A percentile compares a stretch with the other conserved stretches of the same genome.
These are phyloP conservation scores for Colletotrichum magnum DNA, from an alignment of 2,329 filamentous ascomycete genomes.

Conservation along the genomic window DNA sequence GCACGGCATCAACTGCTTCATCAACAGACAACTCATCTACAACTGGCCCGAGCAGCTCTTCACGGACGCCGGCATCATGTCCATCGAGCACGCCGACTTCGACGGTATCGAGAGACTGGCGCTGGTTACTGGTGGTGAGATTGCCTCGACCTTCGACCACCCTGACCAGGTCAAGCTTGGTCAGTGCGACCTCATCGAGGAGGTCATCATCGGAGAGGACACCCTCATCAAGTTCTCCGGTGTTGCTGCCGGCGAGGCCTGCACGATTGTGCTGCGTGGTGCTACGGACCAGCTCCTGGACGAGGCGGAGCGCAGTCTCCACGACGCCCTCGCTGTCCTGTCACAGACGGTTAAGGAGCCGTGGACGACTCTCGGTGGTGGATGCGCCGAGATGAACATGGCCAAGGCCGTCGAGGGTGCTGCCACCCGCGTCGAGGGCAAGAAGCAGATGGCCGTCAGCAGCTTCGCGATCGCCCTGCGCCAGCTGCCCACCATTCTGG, in stretches of 20 bases:
- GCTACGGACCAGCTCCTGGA: constrained; percentile 97
- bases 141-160: constrained; percentile 97
- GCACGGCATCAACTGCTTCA: constrained; percentile 99
- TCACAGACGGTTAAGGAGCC: constrained; percentile 97
- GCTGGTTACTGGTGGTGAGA: constrained; percentile 96
- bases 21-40: constrained; percentile 99
- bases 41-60: constrained; percentile 99
- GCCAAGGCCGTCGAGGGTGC: constrained; percentile 96
- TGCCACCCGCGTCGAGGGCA: constrained; percentile 94
- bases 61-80: constrained; percentile 96
- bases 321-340: constrained; percentile 95
- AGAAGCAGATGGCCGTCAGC: constrained; percentile 94
- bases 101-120: constrained; percentile 97
- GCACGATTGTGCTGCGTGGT: constrained; percentile 95
- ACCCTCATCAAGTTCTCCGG: constrained; percentile 98
- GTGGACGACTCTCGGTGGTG: constrained; percentile 92
- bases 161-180: constrained; percentile 97
- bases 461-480: constrained; percentile 90
- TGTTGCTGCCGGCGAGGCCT: constrained; percentile 92
- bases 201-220: constrained; percentile 98
- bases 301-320: constrained; percentile 94
- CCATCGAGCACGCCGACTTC: constrained; percentile 98
- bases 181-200: constrained; percentile 94
- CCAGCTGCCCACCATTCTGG: constrained; percentile 95
- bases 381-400: constrained; percentile 99